Evolutionary conservation across 495 filamentous ascomycete species (phyloP), one percentile per base, ranked within the genome.

Genomic region (Sordaria brevicollis): DNA sequence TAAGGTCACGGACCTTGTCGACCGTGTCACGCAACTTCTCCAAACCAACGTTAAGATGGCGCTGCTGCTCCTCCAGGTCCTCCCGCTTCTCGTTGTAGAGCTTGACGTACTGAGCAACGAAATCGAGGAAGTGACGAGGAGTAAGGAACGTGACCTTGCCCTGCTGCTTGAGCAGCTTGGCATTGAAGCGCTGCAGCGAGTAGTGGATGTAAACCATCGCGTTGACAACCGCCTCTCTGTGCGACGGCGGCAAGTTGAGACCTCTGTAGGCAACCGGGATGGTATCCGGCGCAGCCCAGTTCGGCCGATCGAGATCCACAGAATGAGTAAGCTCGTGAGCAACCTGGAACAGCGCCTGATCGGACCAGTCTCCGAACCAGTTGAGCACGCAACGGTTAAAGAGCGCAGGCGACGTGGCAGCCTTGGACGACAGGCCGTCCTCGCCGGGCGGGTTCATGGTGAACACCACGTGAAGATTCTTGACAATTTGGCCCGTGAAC

Each of bases 311-410:
- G 41, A 99, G 86, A 79, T 99, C 95, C 62, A 98, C 89, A 8
- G 93, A 94, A 73, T 97, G 93, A 4, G 96, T 99, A 66, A 99
- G 86, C 79, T 99, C 95, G 65, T 92, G 91, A 29, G 91, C 95
- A 69, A 99, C 96, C 81, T 98, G 96, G 90, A 96, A 99, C 41
- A 99, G 88, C 29, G 95, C 96, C 79, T 98, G 96, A 78, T 98
- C 95, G 8, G 95, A 98, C 95, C 95, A 99, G 82, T 99, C 95
- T 65, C 95, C 95, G 79, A 98, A 97, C 95, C 95, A 99, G 82
- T 99, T 99, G 68, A 99, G 89, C 54, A 99, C 95, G 76, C 95
- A 99, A 83, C 95, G 89, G 81, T 99, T 99, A 89, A 99, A 99
- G 73, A 99, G 80, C 35, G 95, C 95, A 49, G 95, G 95, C 84